These are phyloP conservation scores for Metschnikowia lachancei DNA, from an alignment of 805 yeast genomes.

Conservation along the genomic window DNA sequence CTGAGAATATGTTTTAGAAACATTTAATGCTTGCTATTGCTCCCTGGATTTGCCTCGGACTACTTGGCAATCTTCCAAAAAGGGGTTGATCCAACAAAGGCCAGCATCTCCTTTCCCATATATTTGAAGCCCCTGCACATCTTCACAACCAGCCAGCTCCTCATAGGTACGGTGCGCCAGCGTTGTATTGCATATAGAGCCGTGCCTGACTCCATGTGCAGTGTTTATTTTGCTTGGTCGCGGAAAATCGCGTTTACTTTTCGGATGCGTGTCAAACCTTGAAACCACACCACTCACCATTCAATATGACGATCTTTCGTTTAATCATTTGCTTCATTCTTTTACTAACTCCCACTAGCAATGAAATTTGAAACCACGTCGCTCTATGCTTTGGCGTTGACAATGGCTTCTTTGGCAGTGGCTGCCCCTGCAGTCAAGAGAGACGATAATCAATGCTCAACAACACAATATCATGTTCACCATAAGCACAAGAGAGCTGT, in stretches of 20 bases:
- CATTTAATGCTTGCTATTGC: too few species aligned
- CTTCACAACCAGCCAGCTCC: conserved; percentile 4
- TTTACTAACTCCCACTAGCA: conserved; percentile 10
- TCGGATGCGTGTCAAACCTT: background rate
- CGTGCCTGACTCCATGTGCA: background rate
- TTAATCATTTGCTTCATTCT: too few species aligned
- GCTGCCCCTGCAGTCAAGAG: conserved; percentile 20
- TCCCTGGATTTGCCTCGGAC: too few species aligned
- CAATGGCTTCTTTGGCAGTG: conserved; percentile 13
- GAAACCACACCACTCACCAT: background rate
- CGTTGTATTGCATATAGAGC: conserved; percentile 1
- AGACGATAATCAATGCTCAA: conserved; percentile 17
- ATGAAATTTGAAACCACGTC: conserved; percentile 16
- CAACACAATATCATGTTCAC: conserved; percentile 46
- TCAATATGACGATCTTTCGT: background rate
- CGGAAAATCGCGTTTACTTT: conserved; percentile 1
- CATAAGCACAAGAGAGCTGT: conserved; percentile 60
- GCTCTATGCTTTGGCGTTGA: conserved; percentile 13
- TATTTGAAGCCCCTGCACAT: too few species aligned
- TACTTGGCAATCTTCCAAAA: too few species aligned
- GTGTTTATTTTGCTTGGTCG: conserved; percentile 7
- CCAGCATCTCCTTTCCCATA: too few species aligned
- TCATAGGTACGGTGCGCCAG: conserved; percentile 4
- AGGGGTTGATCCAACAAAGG: too few species aligned
- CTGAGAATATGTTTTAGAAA: too few species aligned